Evolutionary conservation across 106 monocot species (phyloP).

Genomic region (Phalaenopsis equestris): DNA sequence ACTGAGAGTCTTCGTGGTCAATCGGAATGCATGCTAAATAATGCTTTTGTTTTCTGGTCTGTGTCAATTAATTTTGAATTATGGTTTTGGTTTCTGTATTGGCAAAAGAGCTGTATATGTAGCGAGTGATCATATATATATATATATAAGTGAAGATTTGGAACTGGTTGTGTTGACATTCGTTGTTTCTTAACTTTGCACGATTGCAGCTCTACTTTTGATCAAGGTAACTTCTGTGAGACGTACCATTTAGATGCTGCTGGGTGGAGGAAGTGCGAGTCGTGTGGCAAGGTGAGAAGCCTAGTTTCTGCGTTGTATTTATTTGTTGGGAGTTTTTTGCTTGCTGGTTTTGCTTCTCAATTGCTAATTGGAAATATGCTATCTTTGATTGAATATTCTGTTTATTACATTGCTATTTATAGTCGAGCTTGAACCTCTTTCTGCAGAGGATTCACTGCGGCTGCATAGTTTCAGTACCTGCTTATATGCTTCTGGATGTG

Average conservation of each 20-base stretch:
- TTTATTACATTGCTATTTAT: background rate
- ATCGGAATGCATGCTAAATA: background rate
- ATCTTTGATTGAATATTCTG: background rate
- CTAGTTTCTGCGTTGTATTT: too few relatives aligned
- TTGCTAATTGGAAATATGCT: background rate
- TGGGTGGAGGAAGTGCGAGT: conserved; percentile 67
- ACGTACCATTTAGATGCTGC: conserved; percentile 36
- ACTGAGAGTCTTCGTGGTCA: background rate
- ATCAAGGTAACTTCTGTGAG: conserved; percentile 55
- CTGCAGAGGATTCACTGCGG: conserved; percentile 58
- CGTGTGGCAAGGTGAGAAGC: conserved; percentile 51
- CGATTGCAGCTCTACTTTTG: conserved; percentile 27
- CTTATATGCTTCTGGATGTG: conserved; percentile 39
- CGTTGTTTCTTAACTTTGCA: background rate
- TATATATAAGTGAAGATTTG: background rate
- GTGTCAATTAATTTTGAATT: background rate
- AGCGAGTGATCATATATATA: background rate
- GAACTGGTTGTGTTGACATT: background rate
- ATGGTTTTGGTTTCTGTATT: background rate
- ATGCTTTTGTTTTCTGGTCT: background rate
- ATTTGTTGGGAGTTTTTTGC: background rate
- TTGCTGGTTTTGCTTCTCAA: background rate
- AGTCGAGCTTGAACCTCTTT: background rate
- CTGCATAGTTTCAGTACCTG: conserved; percentile 40
- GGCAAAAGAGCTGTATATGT: background rate